Conservation (phyloP, 2,329 filamentous ascomycete species). For the Ophiognomonia clavigignenti-juglandacearum region DNA sequence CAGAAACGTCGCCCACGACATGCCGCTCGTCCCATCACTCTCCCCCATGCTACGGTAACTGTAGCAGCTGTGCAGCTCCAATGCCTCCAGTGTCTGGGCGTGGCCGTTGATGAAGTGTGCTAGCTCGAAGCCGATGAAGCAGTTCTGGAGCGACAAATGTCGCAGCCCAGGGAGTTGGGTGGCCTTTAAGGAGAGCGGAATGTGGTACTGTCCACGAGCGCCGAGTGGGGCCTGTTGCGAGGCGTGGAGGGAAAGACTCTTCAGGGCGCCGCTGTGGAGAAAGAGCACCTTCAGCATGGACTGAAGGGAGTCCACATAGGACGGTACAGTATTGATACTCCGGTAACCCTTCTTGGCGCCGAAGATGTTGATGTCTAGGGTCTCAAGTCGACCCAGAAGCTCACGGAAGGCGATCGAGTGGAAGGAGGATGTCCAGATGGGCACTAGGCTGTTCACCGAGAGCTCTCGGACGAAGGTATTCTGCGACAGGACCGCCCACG, state of each 20-base stretch:
- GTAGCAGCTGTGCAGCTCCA: slow-evolving; percentile 15
- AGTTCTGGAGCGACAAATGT: slow-evolving; percentile 13
- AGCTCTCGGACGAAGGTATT: slow-evolving; percentile 11
- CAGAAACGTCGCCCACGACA: slow-evolving; percentile 14
- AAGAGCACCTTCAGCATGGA: slow-evolving; percentile 15
- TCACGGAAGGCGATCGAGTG: slow-evolving; percentile 5
- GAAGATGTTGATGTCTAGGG: slow-evolving; percentile 9
- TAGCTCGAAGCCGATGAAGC: slow-evolving; percentile 16
- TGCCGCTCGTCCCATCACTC: slow-evolving; percentile 1
- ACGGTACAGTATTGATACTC: slow-evolving; percentile 13
- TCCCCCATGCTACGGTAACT: slow-evolving; percentile 8
- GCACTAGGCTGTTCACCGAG: slow-evolving; percentile 9
- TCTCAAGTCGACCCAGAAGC: slow-evolving; percentile 8
- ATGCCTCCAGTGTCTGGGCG: slow-evolving; percentile 1
- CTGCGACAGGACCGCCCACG: slow-evolving; percentile 11
- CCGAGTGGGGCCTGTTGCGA: slow-evolving; percentile 14
- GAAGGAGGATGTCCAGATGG: slow-evolving; percentile 13
- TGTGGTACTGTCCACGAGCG: slow-evolving; percentile 13
- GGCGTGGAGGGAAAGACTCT: slow-evolving; percentile 10
- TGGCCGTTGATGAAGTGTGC: slow-evolving; percentile 16
- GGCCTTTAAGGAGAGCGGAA: slow-evolving; percentile 13
- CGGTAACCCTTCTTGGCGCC: slow-evolving; percentile 13
- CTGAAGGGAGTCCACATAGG: slow-evolving; percentile 13
- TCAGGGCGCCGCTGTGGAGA: slow-evolving; percentile 11
- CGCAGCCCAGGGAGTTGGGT: slow-evolving; percentile 12